Percentiles rank a stretch among this genome's conserved stretches.
Conservation (phyloP, 2,329 filamentous ascomycete genomes). For the Cryphonectria naterciae region DNA sequence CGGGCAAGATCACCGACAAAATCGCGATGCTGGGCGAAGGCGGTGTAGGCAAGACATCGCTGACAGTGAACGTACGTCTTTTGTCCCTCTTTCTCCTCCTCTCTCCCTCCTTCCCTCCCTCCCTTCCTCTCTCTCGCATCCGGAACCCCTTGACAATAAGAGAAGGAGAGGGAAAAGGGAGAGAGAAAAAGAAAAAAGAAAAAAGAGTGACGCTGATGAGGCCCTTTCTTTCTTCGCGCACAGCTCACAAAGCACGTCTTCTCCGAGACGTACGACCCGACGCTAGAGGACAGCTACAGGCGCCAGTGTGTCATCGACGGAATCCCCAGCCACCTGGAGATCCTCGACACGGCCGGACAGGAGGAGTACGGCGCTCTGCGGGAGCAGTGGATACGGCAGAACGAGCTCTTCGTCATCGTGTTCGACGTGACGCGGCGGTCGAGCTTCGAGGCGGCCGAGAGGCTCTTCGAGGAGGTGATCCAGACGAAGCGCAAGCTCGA, state of each 20-base stretch:
- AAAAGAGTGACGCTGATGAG: neutral
- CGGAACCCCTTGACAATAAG: too few relatives aligned
- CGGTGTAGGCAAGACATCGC: conserved; percentile 28
- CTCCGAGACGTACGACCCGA: conserved; percentile 28
- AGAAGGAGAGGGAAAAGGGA: neutral
- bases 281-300: conserved; percentile 28
- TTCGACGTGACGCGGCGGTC: conserved; percentile 27
- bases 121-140: neutral
- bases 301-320: conserved; percentile 28
- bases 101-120: neutral
- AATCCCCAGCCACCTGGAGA: conserved; percentile 25
- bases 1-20: conserved; percentile 26
- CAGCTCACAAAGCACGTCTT: conserved; percentile 29
- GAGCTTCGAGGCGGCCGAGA: conserved; percentile 28
- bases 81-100: neutral
- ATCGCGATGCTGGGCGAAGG: conserved; percentile 29
- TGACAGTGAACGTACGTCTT: conserved; percentile 26
- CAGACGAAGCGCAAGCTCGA: conserved; percentile 24
- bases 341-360: conserved; percentile 29
- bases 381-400: conserved; percentile 30
- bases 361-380: conserved; percentile 29
- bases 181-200: neutral
- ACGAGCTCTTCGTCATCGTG: conserved; percentile 29
- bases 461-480: conserved; percentile 26
- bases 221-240: neutral